Evolutionary conservation across 2,329 filamentous ascomycete genomes (phyloP).

Genomic region (Pseudogymnoascus sp.): DNA sequence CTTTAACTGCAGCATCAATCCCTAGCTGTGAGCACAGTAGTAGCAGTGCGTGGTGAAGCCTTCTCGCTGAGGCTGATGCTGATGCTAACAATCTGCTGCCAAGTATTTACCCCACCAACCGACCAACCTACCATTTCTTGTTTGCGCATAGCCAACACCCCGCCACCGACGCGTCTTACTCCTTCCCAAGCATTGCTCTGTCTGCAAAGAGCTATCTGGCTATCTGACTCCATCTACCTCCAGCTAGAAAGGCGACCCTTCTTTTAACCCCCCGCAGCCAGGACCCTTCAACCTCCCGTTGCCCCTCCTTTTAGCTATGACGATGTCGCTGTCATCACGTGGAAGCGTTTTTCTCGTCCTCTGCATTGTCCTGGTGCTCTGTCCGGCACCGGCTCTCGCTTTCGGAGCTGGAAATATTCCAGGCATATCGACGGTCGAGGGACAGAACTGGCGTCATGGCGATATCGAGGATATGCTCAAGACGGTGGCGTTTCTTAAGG

Average conservation of each 20-base stretch:
- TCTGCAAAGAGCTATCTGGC: background rate
- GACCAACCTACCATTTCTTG: background rate
- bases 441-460: constrained; percentile 29
- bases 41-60: too few relatives aligned
- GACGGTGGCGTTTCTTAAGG: constrained; percentile 66
- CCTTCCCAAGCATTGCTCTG: background rate
- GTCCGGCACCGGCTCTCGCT: constrained; percentile 50
- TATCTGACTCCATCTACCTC: background rate
- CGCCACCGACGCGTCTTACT: background rate
- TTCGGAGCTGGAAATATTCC: constrained; percentile 68
- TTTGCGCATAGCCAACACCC: background rate
- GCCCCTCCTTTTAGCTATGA: constrained; percentile 7
- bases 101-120: constrained; percentile 5
- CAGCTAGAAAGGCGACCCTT: background rate
- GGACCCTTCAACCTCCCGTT: background rate
- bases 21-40: background rate
- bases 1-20: background rate
- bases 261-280: background rate
- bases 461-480: constrained; percentile 80
- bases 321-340: constrained; percentile 10
- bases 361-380: constrained; percentile 47
- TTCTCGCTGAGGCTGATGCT: background rate
- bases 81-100: background rate
- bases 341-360: constrained; percentile 40
- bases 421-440: constrained; percentile 51